Base-by-base conservation (phyloP, 352 stramenopile genomes). In the Globisporangium parvum region DNA sequence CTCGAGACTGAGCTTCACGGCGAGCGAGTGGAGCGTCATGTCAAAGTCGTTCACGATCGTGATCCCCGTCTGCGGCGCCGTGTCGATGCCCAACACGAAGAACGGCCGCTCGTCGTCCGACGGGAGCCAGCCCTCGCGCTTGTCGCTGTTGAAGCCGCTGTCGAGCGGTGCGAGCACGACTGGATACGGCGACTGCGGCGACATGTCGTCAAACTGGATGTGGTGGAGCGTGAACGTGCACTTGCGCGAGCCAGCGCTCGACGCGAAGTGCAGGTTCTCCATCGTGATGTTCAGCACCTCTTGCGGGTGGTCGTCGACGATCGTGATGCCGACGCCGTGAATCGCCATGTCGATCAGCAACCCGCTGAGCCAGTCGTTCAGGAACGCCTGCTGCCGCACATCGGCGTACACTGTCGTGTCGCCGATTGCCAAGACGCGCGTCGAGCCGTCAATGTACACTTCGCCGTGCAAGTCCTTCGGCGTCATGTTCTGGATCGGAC, bases 201-300 rank as follows among this genome's bases (percentile, higher is more conserved):
- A 88, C 85, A 95, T 95, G 42, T 95, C 85, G 58, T 95, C 85
- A 15, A 95, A 71, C 65, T 95, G 84, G 48, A 95, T 68, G 42
- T 95, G 85, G 44, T 95, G 85, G 45, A 93, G 60, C 39, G 75
- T 76, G 23, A 90, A 81, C 18, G 71, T 70, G 52, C 80, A 60
- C 10, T 60, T 59, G 10, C 82, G 64, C 15, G 82, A 90, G 35
- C 59, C 53, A 21, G 70, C 66, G 17, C 61, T 70, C 18, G 82
- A 91, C 18, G 72, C 63, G 28, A 95, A 73, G 1, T 66, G 75
- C 55, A 95, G 74, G n/a, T 61, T 88, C 59, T 95, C 85, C 75
- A 95, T 85, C 15, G 83, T 94, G 47, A 95, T 75, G 71, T 93
- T 95, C 55, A 93, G 51, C 31, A 93, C 68, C 60, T 95, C 85